phyloP scores from a whole-genome alignment of 768 basidiomycete genomes.

The Cantharellus cinnabarinus region DNA sequence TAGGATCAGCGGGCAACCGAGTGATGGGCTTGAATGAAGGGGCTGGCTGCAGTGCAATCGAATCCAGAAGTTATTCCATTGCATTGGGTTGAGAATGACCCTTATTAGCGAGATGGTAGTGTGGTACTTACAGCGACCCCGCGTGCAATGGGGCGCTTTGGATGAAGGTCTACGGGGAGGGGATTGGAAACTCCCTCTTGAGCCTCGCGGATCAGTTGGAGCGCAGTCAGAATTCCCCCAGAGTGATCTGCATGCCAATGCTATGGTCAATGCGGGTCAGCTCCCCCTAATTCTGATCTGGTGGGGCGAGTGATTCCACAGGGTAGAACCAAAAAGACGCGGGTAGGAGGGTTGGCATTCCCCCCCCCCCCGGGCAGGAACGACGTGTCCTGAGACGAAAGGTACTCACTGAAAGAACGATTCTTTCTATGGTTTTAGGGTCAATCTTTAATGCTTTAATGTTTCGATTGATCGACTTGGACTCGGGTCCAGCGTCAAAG shows the following conservation, averaged over 20 bases:
- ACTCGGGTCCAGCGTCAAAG: slow-evolving; percentile 75
- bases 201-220: slow-evolving; percentile 6
- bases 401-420: slow-evolving; percentile 29
- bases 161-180: slow-evolving; percentile 47
- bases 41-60: slow-evolving; percentile 24
- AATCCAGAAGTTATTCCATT: neutral
- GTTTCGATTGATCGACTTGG: slow-evolving; percentile 54
- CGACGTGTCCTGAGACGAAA: neutral
- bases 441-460: slow-evolving; percentile 36
- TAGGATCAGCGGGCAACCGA: slow-evolving; percentile 47
- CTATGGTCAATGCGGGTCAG: neutral
- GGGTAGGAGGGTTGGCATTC: neutral
- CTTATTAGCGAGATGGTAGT: neutral
- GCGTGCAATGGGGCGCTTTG: slow-evolving; percentile 47
- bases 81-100: neutral
- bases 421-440: slow-evolving; percentile 32
- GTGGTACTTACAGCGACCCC: slow-evolving; percentile 31
- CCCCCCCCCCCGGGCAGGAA: neutral
- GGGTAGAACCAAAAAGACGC: no score
- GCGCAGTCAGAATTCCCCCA: slow-evolving; percentile 31
- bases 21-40: slow-evolving; percentile 34
- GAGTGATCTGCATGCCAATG: slow-evolving; percentile 67
- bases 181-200: slow-evolving; percentile 6
- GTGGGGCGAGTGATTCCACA: no score
- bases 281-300: no score